phyloP scores from a whole-genome alignment of 148 eudicot species.

The Chenopodium formosanum region DNA sequence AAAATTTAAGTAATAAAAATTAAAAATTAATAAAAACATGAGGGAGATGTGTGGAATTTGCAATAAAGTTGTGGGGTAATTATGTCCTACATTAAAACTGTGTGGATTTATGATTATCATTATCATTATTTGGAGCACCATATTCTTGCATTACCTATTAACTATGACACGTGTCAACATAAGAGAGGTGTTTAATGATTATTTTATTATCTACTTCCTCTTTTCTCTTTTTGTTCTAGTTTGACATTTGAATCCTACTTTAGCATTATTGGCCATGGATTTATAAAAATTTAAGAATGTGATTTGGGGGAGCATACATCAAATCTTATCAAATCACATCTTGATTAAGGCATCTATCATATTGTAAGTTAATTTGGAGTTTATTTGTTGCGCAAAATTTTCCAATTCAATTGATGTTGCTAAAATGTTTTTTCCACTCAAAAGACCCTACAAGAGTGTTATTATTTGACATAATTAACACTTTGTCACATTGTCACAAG shows the following conservation, averaged over 20 bases:
- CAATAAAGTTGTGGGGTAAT: constrained; percentile 26
- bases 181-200: background rate
- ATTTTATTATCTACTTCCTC: background rate
- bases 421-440: too few relatives aligned
- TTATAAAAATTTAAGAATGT: constrained; percentile 5
- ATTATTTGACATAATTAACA: too few relatives aligned
- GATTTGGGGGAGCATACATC: constrained; percentile 13
- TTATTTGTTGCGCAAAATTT: too few relatives aligned
- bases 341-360: constrained; percentile 10
- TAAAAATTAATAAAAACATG: background rate
- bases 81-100: constrained; percentile 5
- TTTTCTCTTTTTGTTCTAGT: background rate
- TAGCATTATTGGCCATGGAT: constrained; percentile 6
- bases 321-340: constrained; percentile 23
- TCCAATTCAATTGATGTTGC: too few relatives aligned
- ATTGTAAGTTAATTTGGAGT: too few relatives aligned
- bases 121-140: constrained; percentile 20
- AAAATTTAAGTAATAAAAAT: too few relatives aligned
- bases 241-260: background rate
- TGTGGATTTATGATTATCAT: constrained; percentile 25
- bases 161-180: constrained; percentile 15
- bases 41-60: constrained; percentile 11
- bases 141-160: background rate
- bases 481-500: too few relatives aligned
- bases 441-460: too few relatives aligned